Conservation (phyloP, 1,284 basidiomycete genomes). For the Termitomyces sp. region DNA sequence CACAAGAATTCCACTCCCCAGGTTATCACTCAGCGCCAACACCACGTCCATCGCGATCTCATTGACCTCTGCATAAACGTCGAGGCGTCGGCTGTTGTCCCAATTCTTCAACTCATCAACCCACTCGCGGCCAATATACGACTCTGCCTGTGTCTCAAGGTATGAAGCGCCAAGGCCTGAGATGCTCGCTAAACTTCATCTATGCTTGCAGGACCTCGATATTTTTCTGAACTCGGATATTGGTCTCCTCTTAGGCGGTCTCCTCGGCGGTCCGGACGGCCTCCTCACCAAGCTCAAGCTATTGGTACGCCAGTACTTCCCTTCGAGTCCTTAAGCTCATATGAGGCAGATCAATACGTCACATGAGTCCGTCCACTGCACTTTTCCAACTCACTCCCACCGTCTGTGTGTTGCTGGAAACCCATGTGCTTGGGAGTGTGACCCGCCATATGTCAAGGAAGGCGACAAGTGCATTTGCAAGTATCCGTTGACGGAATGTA, state of each 20-base stretch:
- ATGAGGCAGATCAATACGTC: slow-evolving; percentile 21
- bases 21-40: slow-evolving; percentile 15
- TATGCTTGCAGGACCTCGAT: slow-evolving; percentile 30
- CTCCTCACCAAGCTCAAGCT: slow-evolving; percentile 13
- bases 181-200: neutral
- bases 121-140: slow-evolving; percentile 22
- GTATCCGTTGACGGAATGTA: slow-evolving; percentile 37
- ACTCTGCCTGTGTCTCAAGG: slow-evolving; percentile 23
- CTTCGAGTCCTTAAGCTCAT: neutral
- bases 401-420: slow-evolving; percentile 29
- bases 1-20: slow-evolving; percentile 17
- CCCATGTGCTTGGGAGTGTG: slow-evolving; percentile 33
- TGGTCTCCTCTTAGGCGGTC: slow-evolving; percentile 24
- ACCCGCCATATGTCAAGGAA: slow-evolving; percentile 24
- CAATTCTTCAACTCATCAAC: slow-evolving; percentile 25
- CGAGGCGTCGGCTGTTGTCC: slow-evolving; percentile 26
- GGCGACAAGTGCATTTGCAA: slow-evolving; percentile 37
- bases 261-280: slow-evolving; percentile 16
- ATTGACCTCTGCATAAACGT: slow-evolving; percentile 33
- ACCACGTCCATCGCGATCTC: slow-evolving; percentile 26
- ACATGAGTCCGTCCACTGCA: slow-evolving; percentile 25
- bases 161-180: slow-evolving; percentile 3
- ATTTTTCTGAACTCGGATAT: slow-evolving; percentile 33
- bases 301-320: slow-evolving; percentile 8
- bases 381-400: slow-evolving; percentile 30